Evolutionary conservation across 2,329 filamentous ascomycete species (phyloP), one percentile per base, ranked within the genome.

Genomic region (Chalara sp.): DNA sequence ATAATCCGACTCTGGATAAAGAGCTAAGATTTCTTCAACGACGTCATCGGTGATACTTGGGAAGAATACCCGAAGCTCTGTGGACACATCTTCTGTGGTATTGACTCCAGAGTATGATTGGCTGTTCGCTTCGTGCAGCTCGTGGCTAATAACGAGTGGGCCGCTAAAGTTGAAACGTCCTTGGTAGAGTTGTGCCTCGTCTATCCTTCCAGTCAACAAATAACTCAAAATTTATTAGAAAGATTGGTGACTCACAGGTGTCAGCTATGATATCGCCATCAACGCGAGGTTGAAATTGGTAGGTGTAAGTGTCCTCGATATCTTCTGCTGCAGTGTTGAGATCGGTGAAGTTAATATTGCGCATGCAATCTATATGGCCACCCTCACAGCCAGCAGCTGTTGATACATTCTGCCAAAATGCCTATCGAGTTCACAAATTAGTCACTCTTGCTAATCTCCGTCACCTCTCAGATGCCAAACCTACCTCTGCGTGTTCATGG

Each of bases 161-260:
- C 66, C 67, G 31, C 48, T 59, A 56, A 67, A 69, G 54, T 67
- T 68, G 58, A 68, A 68, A 35, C 59, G 62, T 11, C 60, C 59
- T 55, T 67, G 63, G 57, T 69, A 69, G 35, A 69, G 56, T 49
- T 65, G 61, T 3, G 66, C 61, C 55, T 69, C 66, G 48, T 69
- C 57, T 60, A 13, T 45, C 40, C 12, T 32, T 21, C 30, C 12
- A 10, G 12, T 29, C 39, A n/a, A 40, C 10, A 40, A 7, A 7
- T 4, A 31, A 46, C 1, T 37, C 32, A 39, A 43, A 10, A 31
- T 35, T 12, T 28, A 6, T 11, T 7, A 3, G 32, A 28, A 21
- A 43, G 13, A 48, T 21, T 21, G 21, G 21, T 21, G 21, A 33
- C 51, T 51, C 52, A 59, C 54, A 66, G 6, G 63, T 68, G 49